Conservation (phyloP, 495 filamentous ascomycete species). For the Penicillium bovifimosum region DNA sequence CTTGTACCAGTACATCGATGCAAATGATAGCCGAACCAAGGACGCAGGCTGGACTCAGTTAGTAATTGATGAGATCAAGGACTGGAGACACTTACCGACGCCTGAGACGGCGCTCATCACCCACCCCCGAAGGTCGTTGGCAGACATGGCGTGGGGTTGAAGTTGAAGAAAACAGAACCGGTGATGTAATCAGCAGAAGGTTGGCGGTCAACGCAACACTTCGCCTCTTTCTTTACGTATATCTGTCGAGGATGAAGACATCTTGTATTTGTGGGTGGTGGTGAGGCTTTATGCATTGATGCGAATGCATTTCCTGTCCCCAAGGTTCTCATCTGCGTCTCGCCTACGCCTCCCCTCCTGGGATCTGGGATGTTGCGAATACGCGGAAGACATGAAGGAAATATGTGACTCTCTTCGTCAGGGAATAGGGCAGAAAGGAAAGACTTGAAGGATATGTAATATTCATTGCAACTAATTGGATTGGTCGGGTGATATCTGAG, state of each 20-base stretch:
- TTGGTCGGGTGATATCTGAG: too few relatives aligned
- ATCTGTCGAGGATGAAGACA: not conserved
- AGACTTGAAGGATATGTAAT: too few relatives aligned
- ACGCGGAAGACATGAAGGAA: not conserved
- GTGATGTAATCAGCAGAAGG: constrained; percentile 16
- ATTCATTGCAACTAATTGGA: too few relatives aligned
- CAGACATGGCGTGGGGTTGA: constrained; percentile 29
- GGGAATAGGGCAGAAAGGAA: too few relatives aligned
- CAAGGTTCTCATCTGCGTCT: constrained; percentile 14
- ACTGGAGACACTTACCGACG: constrained; percentile 48
- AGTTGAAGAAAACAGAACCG: constrained; percentile 11
- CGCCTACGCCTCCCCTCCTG: not conserved
- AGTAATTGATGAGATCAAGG: not conserved
- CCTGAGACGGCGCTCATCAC: constrained; percentile 84
- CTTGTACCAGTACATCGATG: constrained; percentile 69
- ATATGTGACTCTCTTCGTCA: too few relatives aligned
- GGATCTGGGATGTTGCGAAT: not conserved
- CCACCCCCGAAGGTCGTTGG: constrained; percentile 90
- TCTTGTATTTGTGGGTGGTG: not conserved
- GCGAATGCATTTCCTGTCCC: constrained; percentile 9
- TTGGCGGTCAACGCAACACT: constrained; percentile 18
- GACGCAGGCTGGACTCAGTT: constrained; percentile 58
- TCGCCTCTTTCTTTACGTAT: not conserved
- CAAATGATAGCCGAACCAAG: constrained; percentile 80
- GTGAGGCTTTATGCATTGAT: not conserved